These are phyloP conservation scores for Scorias spongiosa DNA, from an alignment of 2,329 filamentous ascomycete genomes.

Conservation along the genomic window DNA sequence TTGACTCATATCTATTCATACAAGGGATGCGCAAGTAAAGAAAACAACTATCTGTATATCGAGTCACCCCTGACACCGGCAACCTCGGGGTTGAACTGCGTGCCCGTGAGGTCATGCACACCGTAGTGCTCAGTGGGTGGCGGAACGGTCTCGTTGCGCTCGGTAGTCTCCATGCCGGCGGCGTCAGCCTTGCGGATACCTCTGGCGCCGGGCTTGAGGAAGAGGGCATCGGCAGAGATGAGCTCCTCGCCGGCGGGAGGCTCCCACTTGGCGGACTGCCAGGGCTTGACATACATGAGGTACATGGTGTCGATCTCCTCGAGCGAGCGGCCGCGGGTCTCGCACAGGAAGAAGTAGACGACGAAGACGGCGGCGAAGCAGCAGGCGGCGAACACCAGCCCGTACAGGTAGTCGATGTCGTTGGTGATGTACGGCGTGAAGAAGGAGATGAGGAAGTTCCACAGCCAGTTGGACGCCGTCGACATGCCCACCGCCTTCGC, in stretches of 20 bases:
- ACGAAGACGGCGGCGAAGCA: constrained; percentile 18
- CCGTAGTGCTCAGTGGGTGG: constrained; percentile 11
- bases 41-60: neutral
- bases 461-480: constrained; percentile 47
- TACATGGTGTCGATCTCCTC: constrained; percentile 29
- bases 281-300: constrained; percentile 20
- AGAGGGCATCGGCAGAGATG: constrained; percentile 16
- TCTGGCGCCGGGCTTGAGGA: constrained; percentile 16
- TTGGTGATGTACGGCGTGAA: constrained; percentile 24
- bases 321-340: constrained; percentile 21
- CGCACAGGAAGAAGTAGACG: constrained; percentile 26
- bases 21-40: no score
- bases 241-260: constrained; percentile 17
- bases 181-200: constrained; percentile 18
- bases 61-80: constrained; percentile 10
- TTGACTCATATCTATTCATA: no score
- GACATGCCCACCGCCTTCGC: constrained; percentile 43
- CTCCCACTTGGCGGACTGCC: constrained; percentile 19
- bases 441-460: constrained; percentile 22
- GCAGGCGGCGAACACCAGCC: constrained; percentile 25
- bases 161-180: constrained; percentile 16
- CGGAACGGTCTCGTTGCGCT: constrained; percentile 12
- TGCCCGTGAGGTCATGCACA: constrained; percentile 16
- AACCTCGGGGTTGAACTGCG: constrained; percentile 11
- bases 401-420: constrained; percentile 25